Base-by-base conservation (phyloP, 176 grass and related monocot species). In the Cocos nucifera region DNA sequence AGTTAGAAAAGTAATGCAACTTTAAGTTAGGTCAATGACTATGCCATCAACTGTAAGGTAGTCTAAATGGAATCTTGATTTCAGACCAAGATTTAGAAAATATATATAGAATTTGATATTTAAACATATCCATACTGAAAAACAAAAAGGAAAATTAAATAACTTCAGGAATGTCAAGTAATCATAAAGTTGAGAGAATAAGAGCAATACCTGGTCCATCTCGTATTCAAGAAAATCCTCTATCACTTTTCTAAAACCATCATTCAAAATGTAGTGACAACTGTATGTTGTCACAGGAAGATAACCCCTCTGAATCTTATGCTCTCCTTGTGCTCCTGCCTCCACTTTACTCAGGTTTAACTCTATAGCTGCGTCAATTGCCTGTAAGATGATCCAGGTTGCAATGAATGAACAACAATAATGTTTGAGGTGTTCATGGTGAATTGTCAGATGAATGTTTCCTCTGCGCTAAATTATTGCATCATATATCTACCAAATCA, bases 301-400 rank as follows among this genome's bases (percentile, higher is more conserved):
- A 59, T 88, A 98, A 78, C 93, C 93, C 56, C 93, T 82, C 67
- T 98, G 93, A 73, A 98, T 83, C 70, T 98, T 98, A 66, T 98
- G 93, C 71, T 98, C 93, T 76, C 87, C 93, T 61, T 98, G 93
- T 39, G 87, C 93, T 79, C 87, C 93, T 49, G 93, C 93, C 62
- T 98, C 93, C 27, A 92, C 93, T 64, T 80, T 92, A 80, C 76
- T 83, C 60, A 98, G 53, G 21, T 81, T 98, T 58, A 98, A 80
- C 49, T 92, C 87, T 65, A 98, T 98, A 30, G 87, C 87, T 66
- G 87, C 87, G 73, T 98, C 93, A 67, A 98, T 92, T 63, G 93
- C 93, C 87, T 98, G 69, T 44, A 59, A 67, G 22, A 78, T 18
- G 58, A 70, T 60, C 10, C 17, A 73, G 21, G 22, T 58, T 61